Evolutionary conservation across 306 rosid genomes (phyloP).

Genomic region (Quercus engelmannii): DNA sequence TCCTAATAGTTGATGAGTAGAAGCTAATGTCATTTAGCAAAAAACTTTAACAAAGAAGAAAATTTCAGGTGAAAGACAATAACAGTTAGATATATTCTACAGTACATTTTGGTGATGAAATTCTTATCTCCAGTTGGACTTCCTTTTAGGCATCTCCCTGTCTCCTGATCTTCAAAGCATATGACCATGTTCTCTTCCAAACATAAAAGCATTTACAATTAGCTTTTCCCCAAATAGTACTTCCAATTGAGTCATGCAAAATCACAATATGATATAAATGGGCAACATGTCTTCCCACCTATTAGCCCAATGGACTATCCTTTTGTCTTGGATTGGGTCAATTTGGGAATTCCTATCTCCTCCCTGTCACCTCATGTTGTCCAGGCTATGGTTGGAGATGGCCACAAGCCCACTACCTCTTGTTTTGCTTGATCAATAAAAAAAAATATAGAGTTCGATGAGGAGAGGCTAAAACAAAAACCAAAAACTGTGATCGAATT

Average conservation of each 20-base stretch:
- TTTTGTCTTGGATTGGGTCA: too few species aligned
- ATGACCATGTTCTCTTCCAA: slow-evolving; percentile 89
- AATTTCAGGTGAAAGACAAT: slow-evolving; percentile 13
- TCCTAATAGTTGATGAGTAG: background rate
- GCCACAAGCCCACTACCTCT: too few species aligned
- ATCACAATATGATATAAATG: background rate
- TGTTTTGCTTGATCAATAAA: too few species aligned
- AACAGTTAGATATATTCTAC: slow-evolving; percentile 22
- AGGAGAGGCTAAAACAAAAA: too few species aligned
- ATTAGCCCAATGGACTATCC: too few species aligned
- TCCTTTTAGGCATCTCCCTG: slow-evolving; percentile 80
- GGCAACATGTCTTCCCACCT: too few species aligned
- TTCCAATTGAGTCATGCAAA: slow-evolving; percentile 16
- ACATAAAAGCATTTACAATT: slow-evolving; percentile 2
- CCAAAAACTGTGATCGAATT: too few species aligned
- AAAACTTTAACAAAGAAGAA: slow-evolving; percentile 3
- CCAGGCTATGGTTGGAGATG: too few species aligned
- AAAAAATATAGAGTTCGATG: too few species aligned
- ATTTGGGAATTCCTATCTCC: too few species aligned
- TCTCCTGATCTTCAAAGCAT: slow-evolving; percentile 82
- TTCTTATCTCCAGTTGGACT: slow-evolving; percentile 46
- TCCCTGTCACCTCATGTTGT: too few species aligned
- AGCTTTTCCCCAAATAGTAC: background rate
- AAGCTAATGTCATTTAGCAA: slow-evolving; percentile 4
- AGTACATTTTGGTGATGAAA: slow-evolving; percentile 73